Base-by-base conservation (phyloP, 306 rosid genomes). In the Sesbania bispinosa region DNA sequence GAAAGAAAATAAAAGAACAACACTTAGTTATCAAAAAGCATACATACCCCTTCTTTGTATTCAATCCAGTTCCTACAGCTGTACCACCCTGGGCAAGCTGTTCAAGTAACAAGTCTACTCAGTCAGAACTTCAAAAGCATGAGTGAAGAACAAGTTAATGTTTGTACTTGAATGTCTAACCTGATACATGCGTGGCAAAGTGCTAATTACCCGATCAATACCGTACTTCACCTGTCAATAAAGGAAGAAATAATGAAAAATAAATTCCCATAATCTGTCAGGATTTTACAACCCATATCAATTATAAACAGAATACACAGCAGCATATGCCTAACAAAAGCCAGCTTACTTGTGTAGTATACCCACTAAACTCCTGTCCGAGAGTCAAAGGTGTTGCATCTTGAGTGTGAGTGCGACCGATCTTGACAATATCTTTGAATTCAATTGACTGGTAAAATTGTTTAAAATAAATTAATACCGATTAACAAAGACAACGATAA, bases 21-120 rank as follows among this genome's bases (percentile, higher is more conserved):
- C 64, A 10, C 59, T 71, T 65, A 48, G 73, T 24, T 20, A 52
- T 41, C 57, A 80, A 39, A 43, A 59, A 75, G 52, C 52, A 70
- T 67, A 70, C 92, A 18, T 85, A 95, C 97, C 99, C 99, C 80
- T 81, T 95, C 89, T 89, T 91, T 78, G 99, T 95, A 85, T 95
- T 95, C 81, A 95, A 81, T 85, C 99, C 97, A 66, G 99, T 95
- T 78, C 99, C 99, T 23, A 95, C 99, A 83, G 99, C 99, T 36
- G 99, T 91, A 76, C 99, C 99, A 69, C 99, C 99, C 78, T 95
- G 99, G 50, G 97, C 99, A 62, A 95, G 96, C 99, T 91, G 93
- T 77, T 64, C 90, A 81, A 73, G 68, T 32, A 60, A 80, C 38
- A 80, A 52, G 27, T 57, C 71, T 38, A 60, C 64, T 77, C 16